Conservation (phyloP, 2,329 filamentous ascomycete species). For the Basipetospora chlamydospora region DNA sequence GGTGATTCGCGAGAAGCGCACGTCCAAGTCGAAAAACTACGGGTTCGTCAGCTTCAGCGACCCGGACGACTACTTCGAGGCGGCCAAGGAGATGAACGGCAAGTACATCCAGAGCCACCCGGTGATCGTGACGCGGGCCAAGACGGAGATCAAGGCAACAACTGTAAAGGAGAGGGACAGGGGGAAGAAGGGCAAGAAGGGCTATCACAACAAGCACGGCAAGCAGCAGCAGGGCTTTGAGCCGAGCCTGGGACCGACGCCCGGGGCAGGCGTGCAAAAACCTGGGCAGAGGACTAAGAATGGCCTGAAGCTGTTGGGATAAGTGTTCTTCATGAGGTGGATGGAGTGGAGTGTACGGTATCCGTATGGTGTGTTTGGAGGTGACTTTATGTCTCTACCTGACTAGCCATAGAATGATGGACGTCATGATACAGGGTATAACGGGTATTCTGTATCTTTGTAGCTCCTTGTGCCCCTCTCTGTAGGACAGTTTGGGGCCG, state of each 20-base stretch:
- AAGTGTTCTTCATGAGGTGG: too few relatives aligned
- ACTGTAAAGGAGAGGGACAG: conserved; percentile 47
- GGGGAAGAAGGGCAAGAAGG: conserved; percentile 17
- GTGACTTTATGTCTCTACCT: too few relatives aligned
- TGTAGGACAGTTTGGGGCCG: too few relatives aligned
- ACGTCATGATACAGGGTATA: too few relatives aligned
- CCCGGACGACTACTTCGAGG: conserved; percentile 90
- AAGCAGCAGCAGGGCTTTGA: conserved; percentile 29
- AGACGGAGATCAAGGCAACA: conserved; percentile 75
- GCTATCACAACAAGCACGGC: conserved; percentile 19
- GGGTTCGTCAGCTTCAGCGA: conserved; percentile 94
- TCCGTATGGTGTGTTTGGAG: too few relatives aligned
- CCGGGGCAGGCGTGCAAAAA: conserved; percentile 41
- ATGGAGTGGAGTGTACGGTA: background rate
- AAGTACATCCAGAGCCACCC: conserved; percentile 99
- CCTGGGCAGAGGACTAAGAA: conserved; percentile 54
- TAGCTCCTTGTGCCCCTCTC: too few relatives aligned
- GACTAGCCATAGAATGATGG: too few relatives aligned
- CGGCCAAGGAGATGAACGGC: conserved; percentile 94
- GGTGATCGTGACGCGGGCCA: conserved; percentile 72
- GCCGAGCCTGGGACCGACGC: conserved; percentile 32
- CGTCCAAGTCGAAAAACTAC: conserved; percentile 89
- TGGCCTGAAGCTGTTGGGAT: conserved; percentile 46
- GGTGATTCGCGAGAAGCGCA: conserved; percentile 88
- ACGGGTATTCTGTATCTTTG: too few relatives aligned